phyloP scores from a whole-genome alignment of 140 eudicot species.

The Senecio squalidus region DNA sequence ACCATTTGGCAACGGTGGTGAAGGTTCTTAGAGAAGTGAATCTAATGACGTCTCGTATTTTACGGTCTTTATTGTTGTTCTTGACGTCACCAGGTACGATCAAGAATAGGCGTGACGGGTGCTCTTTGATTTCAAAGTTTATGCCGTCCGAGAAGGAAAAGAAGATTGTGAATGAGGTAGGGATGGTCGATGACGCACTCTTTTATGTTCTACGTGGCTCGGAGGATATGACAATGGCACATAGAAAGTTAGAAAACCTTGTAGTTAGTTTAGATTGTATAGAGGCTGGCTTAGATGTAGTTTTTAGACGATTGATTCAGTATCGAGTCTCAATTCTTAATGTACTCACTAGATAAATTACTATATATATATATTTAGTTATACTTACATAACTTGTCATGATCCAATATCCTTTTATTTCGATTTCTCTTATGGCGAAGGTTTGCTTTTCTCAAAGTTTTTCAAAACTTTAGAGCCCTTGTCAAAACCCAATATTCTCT shows the following conservation, averaged over 20 bases:
- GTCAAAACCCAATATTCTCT: background rate
- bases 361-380: background rate
- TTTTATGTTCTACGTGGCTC: constrained; percentile 21
- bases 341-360: constrained; percentile 35
- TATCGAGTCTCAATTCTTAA: constrained; percentile 60
- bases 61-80: constrained; percentile 38
- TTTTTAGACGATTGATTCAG: constrained; percentile 46
- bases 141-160: constrained; percentile 23
- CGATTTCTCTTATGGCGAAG: no score
- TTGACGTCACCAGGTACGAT: constrained; percentile 27
- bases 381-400: background rate
- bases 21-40: constrained; percentile 45
- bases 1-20: constrained; percentile 27
- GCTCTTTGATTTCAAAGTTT: constrained; percentile 48
- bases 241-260: constrained; percentile 36
- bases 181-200: constrained; percentile 44
- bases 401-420: background rate
- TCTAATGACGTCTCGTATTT: constrained; percentile 22
- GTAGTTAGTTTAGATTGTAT: constrained; percentile 34
- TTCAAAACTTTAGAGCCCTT: background rate
- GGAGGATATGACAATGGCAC: constrained; percentile 30
- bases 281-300: constrained; percentile 40
- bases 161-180: constrained; percentile 37
- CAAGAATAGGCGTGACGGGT: constrained; percentile 30
- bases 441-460: background rate